Base-by-base conservation (phyloP, 495 filamentous ascomycete genomes). In the Pseudotulostoma volvatum region DNA sequence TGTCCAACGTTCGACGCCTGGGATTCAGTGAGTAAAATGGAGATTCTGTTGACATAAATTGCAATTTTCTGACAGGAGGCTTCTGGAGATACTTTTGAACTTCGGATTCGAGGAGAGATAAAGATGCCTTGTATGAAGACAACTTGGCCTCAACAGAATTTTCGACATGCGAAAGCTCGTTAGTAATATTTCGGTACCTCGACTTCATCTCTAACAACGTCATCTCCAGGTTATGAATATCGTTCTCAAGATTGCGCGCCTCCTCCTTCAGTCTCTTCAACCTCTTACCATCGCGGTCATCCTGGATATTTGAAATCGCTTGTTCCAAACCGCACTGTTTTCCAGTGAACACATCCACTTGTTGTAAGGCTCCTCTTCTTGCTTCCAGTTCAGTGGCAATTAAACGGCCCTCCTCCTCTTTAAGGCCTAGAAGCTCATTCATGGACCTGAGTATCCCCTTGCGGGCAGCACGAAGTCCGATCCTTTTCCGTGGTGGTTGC, bases 371-470 rank as follows among this genome's bases (percentile, higher is more conserved):
- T 25, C 60, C 56, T 36, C 78, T 64, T 19, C 79, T 66, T 41
- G 74, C 60, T 7, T 57, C 52, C 13, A 80, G 49, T 14, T 82
- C 74, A 1, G 53, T 47, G 1, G 61, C 57, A 1, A 92, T 63
- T 28, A 79, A 59, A 1, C 66, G 66, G 21, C 68, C 63, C 56
- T 94, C 83, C 34, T 84, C 74, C 33, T 67, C 67, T 41, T 87
- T 83, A 7, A 93, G 60, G 40, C 66, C 67, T 11, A 82, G 70
- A 20, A 94, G 58, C 40, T 81, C 73, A 23, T 68, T 66, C 43
- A 96, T 92, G 14, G 74, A 74, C 39, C 59, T 63, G 3, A 78
- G 64, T 8, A 96, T 75, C 1, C 78, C 81, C 2, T 73, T 62
- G 17, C 88, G 67, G 5, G 86, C 84, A 37, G 68, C 69, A 21